Base-by-base conservation (phyloP, 768 basidiomycete genomes). In the Hirschioporus abietinus region DNA sequence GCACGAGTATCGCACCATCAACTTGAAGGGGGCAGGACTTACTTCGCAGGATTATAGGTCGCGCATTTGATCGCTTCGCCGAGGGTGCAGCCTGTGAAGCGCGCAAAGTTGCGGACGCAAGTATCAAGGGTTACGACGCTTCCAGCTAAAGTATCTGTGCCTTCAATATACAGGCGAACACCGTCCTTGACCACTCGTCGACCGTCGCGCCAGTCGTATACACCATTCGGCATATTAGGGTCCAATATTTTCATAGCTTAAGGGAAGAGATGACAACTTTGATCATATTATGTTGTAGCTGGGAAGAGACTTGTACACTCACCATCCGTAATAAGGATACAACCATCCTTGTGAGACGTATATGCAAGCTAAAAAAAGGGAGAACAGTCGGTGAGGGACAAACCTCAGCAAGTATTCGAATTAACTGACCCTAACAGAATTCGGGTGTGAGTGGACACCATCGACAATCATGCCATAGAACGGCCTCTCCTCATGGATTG, bases 271-370 rank as follows among this genome's bases (percentile, higher is more conserved):
- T 30, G 36, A 58, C 35, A 7, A 34, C 25, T 10, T 35, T 61
- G 23, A 30, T n/a, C n/a, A n/a, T 36, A 58, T 61, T 59, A 15
- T 23, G 9, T 66, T 42, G 63, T 30, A 25, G 7, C 17, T 7
- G 10, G 35, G 18, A 36, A 52, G 36, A 25, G 23, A 25, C 1
- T n/a, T 24, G 9, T 58, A 34, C 20, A 75, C 80, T 67, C 72
- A 95, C 93, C 93, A 77, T 96, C 95, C 0, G 95, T 95, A 67
- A 96, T 89, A 63, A 96, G 82, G 36, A 96, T 87, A 72, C 93
- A 95, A 1, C 93, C 91, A 8, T 94, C 90, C 9, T 90, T 90
- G 72, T 89, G 88, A 0, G 90, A 85, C 35, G 88, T 86, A 75
- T 95, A 95, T 0, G 95, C 95, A 68, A 94, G 77, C 91, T 93